Conservation (phyloP, 306 rosid species). For the Alnus rubra region DNA sequence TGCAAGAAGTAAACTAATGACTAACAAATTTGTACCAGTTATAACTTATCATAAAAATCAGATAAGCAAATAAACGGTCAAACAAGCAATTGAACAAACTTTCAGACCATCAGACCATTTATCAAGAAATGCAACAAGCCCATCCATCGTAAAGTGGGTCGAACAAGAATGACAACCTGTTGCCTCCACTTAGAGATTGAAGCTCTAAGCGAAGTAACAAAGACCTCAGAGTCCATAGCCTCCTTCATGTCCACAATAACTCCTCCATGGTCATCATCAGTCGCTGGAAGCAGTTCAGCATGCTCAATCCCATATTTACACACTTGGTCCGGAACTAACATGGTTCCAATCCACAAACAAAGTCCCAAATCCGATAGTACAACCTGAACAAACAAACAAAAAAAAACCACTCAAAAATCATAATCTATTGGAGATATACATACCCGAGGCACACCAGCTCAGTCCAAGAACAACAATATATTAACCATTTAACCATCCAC, state of each 20-base stretch:
- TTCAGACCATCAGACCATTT: background rate
- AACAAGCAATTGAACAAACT: background rate
- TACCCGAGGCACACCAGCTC: background rate
- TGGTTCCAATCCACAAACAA: constrained; percentile 1
- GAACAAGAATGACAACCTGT: constrained; percentile 1
- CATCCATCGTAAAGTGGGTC: background rate
- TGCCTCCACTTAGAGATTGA: constrained; percentile 14
- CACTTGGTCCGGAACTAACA: background rate
- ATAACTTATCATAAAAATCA: background rate
- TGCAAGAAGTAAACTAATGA: no score
- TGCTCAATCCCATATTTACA: background rate
- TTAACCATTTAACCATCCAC: background rate
- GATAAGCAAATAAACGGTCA: background rate
- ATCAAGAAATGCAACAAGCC: background rate
- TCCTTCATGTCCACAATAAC: constrained; percentile 11
- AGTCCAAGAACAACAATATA: background rate
- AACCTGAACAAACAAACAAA: background rate
- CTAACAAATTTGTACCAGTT: background rate
- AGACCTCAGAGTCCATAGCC: constrained; percentile 4
- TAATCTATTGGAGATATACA: background rate
- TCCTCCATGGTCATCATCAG: constrained; percentile 1
- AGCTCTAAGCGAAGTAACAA: constrained; percentile 5
- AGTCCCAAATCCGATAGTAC: background rate
- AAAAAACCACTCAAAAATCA: background rate
- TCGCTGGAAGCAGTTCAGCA: constrained; percentile 2